Conservation (phyloP, 1,139 yeast species). For the Geotrichum cucujoidarum region DNA sequence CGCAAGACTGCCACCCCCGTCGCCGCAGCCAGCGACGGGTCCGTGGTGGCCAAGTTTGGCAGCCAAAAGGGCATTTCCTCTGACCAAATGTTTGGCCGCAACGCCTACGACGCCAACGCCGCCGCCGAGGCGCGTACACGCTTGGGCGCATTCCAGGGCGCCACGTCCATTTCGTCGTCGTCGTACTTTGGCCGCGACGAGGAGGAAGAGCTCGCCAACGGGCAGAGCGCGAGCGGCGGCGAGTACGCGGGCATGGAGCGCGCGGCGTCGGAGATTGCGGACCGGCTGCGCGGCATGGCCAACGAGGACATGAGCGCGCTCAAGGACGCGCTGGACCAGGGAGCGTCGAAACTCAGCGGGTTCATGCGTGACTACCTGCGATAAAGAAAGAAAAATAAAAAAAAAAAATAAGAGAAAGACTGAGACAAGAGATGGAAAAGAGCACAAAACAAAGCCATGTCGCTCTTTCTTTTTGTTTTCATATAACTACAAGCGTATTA, state of each 20-base stretch:
- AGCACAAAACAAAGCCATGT: not conserved
- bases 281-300: constrained; percentile 64
- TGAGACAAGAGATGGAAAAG: not conserved
- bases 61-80: constrained; percentile 91
- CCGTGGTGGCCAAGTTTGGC: constrained; percentile 61
- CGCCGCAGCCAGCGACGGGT: constrained; percentile 38
- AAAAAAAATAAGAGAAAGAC: not conserved
- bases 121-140: constrained; percentile 75
- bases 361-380: constrained; percentile 79
- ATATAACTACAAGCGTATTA: not conserved
- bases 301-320: constrained; percentile 84
- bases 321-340: constrained; percentile 91
- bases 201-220: constrained; percentile 39
- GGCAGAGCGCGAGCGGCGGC: constrained; percentile 29
- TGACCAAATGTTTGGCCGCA: constrained; percentile 90
- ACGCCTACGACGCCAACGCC: constrained; percentile 71
- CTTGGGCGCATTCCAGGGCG: constrained; percentile 74
- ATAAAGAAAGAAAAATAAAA: constrained; percentile 26
- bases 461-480: not conserved
- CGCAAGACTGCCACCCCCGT: constrained; percentile 28
- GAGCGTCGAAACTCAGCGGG: constrained; percentile 82
- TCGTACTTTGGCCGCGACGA: constrained; percentile 90
- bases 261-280: constrained; percentile 63
- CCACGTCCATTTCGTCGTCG: constrained; percentile 85
- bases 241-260: constrained; percentile 47